Evolutionary conservation across 805 yeast genomes (phyloP), one percentile per base, ranked within the genome.

Genomic region (Maudiozyma barnettii): DNA sequence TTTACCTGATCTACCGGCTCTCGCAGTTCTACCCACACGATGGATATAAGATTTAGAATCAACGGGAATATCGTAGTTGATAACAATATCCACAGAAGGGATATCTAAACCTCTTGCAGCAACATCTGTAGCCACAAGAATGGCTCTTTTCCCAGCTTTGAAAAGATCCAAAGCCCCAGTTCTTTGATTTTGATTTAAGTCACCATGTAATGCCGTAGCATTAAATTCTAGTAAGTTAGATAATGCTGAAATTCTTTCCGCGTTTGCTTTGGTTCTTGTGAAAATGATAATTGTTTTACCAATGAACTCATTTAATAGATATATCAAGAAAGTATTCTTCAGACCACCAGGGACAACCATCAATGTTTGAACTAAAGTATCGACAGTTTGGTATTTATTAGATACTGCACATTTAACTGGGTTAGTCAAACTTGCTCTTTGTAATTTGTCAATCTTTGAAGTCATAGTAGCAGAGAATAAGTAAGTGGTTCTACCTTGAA

Each of bases 381-480:
- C 96, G 1, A 93, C 99, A 0, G 98, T 93, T 51, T 91, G 82
- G 67, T 89, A 86, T 61, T 87, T 86, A 54, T 79, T 79, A 16
- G 93, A 83, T 3, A 91, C 96, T 0, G 96, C 88, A 43, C 95
- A 88, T 54, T 89, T 79, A 3, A 90, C 95, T 0, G 99, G 99
- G 57, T 86, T 80, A 4, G 78, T 69, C 54, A 91, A 74, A 35
- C 96, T 88, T 1, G 98, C 98, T 51, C 98, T 73, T 68, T 93
- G 98, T 54, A 91, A 72, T 65, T 90, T 90, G 58, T 90, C 98
- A 58, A 91, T 89, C 63, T 93, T 93, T 41, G 86, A 84, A 2
- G 98, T 91, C 82, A 95, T 86, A 0, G 99, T 91, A n/a, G 99
- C 99, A 29, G 96, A 86, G 61, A 90, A 91, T 47, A 91, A 68